Evolutionary conservation across 441 rosid species (phyloP).

Genomic region (Manihot esculenta): DNA sequence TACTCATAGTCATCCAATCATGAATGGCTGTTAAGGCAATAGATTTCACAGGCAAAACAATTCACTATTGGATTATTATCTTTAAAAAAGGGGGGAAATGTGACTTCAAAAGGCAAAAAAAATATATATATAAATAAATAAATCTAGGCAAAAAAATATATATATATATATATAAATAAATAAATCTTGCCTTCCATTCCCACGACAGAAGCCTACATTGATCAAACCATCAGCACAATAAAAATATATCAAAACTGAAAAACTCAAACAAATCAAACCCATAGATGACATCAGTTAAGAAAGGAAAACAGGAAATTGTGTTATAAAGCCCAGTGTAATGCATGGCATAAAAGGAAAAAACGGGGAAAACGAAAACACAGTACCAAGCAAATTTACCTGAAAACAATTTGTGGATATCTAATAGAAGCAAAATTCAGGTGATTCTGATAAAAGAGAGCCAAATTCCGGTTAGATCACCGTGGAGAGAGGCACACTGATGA

Average conservation of each 20-base stretch:
- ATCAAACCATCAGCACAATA: conserved; percentile 9
- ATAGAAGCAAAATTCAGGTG: conserved; percentile 1
- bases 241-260: background rate
- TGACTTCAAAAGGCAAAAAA: conserved; percentile 12
- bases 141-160: no score
- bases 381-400: conserved; percentile 22
- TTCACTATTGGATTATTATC: background rate
- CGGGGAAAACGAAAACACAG: background rate
- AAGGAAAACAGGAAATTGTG: background rate
- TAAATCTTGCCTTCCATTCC: conserved; percentile 6
- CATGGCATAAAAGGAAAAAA: background rate
- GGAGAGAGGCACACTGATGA: conserved; percentile 1
- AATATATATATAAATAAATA: no score
- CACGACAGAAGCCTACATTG: background rate
- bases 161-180: no score
- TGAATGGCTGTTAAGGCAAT: background rate
- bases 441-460: background rate
- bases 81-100: background rate
- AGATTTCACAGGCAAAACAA: conserved; percentile 10
- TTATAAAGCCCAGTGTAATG: conserved; percentile 3
- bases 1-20: background rate
- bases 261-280: background rate
- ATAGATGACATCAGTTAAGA: background rate
- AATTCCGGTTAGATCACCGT: conserved; percentile 18
- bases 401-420: conserved; percentile 23